These are phyloP conservation scores for Phytophthora syringae DNA, from an alignment of 352 stramenopile genomes.

Conservation along the genomic window DNA sequence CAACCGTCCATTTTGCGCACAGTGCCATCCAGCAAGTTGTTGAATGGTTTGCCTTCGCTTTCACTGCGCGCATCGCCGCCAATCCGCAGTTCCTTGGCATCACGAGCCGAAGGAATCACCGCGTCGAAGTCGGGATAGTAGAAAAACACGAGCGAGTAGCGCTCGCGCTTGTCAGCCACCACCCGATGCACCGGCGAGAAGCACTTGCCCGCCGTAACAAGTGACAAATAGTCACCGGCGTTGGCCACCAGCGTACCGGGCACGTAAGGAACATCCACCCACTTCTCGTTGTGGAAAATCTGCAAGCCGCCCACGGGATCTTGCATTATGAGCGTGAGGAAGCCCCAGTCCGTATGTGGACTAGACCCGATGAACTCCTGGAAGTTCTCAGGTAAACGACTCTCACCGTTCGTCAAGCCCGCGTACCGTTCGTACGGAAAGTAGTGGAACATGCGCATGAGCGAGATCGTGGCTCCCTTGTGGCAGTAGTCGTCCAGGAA, in stretches of 20 bases:
- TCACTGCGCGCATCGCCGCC: slow-evolving; percentile 45
- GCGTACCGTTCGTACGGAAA: slow-evolving; percentile 77
- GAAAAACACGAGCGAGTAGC: slow-evolving; percentile 87
- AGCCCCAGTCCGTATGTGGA: slow-evolving; percentile 87
- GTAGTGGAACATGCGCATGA: slow-evolving; percentile 88
- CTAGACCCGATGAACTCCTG: slow-evolving; percentile 81
- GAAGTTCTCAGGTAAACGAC: slow-evolving; percentile 43
- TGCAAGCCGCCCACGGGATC: slow-evolving; percentile 75
- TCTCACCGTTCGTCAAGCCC: slow-evolving; percentile 27
- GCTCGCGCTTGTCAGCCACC: slow-evolving; percentile 70
- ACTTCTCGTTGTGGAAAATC: slow-evolving; percentile 71
- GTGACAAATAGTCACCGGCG: slow-evolving; percentile 82
- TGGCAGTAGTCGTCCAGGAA: slow-evolving; percentile 71
- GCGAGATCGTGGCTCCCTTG: slow-evolving; percentile 79
- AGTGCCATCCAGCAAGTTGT: slow-evolving; percentile 77
- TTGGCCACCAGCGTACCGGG: slow-evolving; percentile 79
- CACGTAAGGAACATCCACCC: slow-evolving; percentile 79
- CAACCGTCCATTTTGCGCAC: slow-evolving; percentile 58
- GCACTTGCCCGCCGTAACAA: slow-evolving; percentile 69
- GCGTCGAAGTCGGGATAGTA: slow-evolving; percentile 86
- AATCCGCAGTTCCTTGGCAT: slow-evolving; percentile 41
- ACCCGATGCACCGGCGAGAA: slow-evolving; percentile 81
- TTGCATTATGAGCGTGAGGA: slow-evolving; percentile 86
- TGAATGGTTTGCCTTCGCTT: slow-evolving; percentile 49
- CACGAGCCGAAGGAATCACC: slow-evolving; percentile 55